Conservation (phyloP, 495 filamentous ascomycete species). For the Trichoderma gamsii region DNA sequence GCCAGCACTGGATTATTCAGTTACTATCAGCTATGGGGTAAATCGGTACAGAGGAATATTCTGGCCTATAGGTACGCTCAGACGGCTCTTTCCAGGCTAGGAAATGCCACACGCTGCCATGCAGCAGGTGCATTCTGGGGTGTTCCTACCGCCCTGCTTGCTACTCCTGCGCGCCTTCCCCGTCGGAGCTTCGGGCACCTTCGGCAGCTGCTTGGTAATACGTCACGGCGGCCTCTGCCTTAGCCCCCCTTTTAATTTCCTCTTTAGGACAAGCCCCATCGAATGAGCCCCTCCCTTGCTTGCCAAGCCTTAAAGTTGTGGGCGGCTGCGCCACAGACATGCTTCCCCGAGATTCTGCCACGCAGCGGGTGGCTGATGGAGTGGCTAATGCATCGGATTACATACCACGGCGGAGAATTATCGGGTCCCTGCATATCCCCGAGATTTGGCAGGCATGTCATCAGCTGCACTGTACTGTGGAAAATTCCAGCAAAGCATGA, state of each 20-base stretch:
- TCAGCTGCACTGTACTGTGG: not conserved
- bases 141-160: not conserved
- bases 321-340: not conserved
- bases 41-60: too few relatives aligned
- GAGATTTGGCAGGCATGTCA: not conserved
- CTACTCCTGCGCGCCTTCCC: not conserved
- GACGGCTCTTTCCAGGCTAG: too few relatives aligned
- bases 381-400: not conserved
- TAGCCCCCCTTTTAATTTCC: not conserved
- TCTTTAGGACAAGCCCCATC: not conserved
- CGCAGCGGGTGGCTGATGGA: not conserved
- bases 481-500: not conserved
- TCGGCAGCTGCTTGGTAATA: slow-evolving; percentile 13
- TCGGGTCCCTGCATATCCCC: not conserved
- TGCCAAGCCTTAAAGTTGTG: not conserved
- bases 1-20: not conserved
- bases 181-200: slow-evolving; percentile 9
- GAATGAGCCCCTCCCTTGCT: not conserved
- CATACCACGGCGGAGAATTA: not conserved
- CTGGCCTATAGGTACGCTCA: too few relatives aligned
- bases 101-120: too few relatives aligned
- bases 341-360: slow-evolving; percentile 1
- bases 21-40: too few relatives aligned
- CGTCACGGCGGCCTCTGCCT: slow-evolving; percentile 12
- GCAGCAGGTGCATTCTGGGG: not conserved